Evolutionary conservation across 192 early-diverging fungal genomes (phyloP).

Genomic region (Gamsiella multidivaricata): DNA sequence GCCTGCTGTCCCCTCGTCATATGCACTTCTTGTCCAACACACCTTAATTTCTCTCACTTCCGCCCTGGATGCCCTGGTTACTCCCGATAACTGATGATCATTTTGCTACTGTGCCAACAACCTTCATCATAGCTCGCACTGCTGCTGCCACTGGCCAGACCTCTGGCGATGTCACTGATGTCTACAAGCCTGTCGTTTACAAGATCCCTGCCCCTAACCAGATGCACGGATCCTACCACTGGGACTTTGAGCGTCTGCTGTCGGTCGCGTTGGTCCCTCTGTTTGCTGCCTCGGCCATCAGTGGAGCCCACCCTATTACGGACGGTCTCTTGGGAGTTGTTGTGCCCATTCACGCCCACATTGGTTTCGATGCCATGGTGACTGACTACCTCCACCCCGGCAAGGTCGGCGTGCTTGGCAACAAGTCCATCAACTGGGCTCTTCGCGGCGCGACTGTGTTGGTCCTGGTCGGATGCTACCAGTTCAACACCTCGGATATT

Average conservation of each 20-base stretch:
- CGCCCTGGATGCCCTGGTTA: too few species aligned
- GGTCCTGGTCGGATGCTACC: slow-evolving; percentile 86
- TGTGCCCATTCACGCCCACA: slow-evolving; percentile 90
- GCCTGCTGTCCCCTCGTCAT: too few species aligned
- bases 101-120: not conserved
- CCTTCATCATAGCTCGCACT: slow-evolving; percentile 29
- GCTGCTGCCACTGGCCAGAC: slow-evolving; percentile 26
- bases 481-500: slow-evolving; percentile 96
- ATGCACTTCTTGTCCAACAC: too few species aligned
- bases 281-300: slow-evolving; percentile 76
- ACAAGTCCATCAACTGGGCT: slow-evolving; percentile 72
- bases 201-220: slow-evolving; percentile 64
- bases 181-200: slow-evolving; percentile 54
- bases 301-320: slow-evolving; percentile 88
- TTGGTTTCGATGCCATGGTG: slow-evolving; percentile 81
- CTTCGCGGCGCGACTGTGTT: slow-evolving; percentile 78
- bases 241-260: slow-evolving; percentile 93
- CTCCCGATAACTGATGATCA: not conserved
- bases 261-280: slow-evolving; percentile 81
- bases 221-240: slow-evolving; percentile 93
- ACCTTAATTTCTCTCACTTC: too few species aligned
- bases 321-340: slow-evolving; percentile 92
- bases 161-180: slow-evolving; percentile 22
- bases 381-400: slow-evolving; percentile 85
- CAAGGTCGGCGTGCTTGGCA: slow-evolving; percentile 69